These are phyloP conservation scores for Didymella glomerata DNA, from an alignment of 2,329 filamentous ascomycete genomes.

Conservation along the genomic window DNA sequence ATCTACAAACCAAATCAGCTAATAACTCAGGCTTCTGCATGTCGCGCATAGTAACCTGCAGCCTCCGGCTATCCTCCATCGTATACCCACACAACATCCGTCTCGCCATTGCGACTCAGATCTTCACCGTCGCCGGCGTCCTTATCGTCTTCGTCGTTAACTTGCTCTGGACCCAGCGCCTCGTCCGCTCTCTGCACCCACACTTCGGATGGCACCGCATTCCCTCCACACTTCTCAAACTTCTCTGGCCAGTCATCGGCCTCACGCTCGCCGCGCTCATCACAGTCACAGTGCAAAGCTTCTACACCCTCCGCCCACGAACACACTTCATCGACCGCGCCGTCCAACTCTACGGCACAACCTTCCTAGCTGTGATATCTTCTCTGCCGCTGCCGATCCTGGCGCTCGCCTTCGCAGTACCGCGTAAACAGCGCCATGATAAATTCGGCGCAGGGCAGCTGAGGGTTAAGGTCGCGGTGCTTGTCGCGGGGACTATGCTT, in stretches of 20 bases:
- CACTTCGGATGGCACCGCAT: slow-evolving; percentile 70
- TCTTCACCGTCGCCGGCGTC: slow-evolving; percentile 77
- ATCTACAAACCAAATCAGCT: background rate
- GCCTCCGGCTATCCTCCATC: slow-evolving; percentile 45
- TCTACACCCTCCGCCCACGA: slow-evolving; percentile 68
- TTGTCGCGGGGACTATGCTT: slow-evolving; percentile 65
- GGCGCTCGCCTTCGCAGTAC: slow-evolving; percentile 55
- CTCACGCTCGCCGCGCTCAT: slow-evolving; percentile 72
- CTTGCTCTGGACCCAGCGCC: slow-evolving; percentile 60
- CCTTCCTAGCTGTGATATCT: slow-evolving; percentile 70
- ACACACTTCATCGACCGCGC: slow-evolving; percentile 64
- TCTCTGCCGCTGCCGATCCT: slow-evolving; percentile 71
- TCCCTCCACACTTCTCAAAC: slow-evolving; percentile 62
- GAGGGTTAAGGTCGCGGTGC: slow-evolving; percentile 69
- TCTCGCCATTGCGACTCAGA: slow-evolving; percentile 65
- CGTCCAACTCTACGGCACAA: slow-evolving; percentile 69
- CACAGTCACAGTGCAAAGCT: slow-evolving; percentile 67
- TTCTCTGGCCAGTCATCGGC: slow-evolving; percentile 66
- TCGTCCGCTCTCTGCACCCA: slow-evolving; percentile 77
- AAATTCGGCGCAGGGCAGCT: slow-evolving; percentile 74
- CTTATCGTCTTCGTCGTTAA: slow-evolving; percentile 80
- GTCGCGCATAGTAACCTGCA: slow-evolving; percentile 52
- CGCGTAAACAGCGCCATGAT: slow-evolving; percentile 56
- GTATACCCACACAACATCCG: slow-evolving; percentile 50
- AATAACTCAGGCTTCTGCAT: slow-evolving; percentile 52